These are phyloP conservation scores for Ophiostoma montium DNA, from an alignment of 2,329 filamentous ascomycete species.

Conservation along the genomic window DNA sequence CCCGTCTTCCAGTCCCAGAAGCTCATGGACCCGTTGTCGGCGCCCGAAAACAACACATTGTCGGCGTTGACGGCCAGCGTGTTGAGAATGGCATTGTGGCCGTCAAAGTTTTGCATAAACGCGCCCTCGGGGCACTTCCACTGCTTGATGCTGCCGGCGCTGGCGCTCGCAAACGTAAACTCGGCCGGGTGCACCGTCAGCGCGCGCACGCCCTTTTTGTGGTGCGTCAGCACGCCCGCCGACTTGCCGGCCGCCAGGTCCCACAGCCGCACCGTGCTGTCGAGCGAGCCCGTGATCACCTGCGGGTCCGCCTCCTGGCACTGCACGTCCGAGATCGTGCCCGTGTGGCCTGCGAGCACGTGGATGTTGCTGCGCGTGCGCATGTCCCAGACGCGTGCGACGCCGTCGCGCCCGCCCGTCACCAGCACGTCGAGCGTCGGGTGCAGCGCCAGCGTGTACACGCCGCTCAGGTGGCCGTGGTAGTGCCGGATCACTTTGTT, in stretches of 20 bases:
- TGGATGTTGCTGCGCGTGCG: slow-evolving; percentile 90
- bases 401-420: slow-evolving; percentile 87
- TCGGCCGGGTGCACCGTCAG: slow-evolving; percentile 77
- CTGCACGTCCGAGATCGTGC: slow-evolving; percentile 75
- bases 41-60: slow-evolving; percentile 88
- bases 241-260: slow-evolving; percentile 92
- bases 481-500: slow-evolving; percentile 98
- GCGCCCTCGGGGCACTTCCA: slow-evolving; percentile 98
- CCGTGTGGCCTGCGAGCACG: slow-evolving; percentile 80
- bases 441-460: slow-evolving; percentile 87
- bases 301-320: slow-evolving; percentile 96
- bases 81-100: slow-evolving; percentile 94
- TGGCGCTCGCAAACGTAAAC: slow-evolving; percentile 90
- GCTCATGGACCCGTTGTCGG: slow-evolving; percentile 87
- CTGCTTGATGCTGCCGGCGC: slow-evolving; percentile 91
- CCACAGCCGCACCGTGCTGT: slow-evolving; percentile 84
- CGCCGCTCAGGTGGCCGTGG: slow-evolving; percentile 89
- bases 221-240: slow-evolving; percentile 90
- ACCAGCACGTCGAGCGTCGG: slow-evolving; percentile 90
- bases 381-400: slow-evolving; percentile 97
- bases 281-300: slow-evolving; percentile 84
- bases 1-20: slow-evolving; percentile 99
- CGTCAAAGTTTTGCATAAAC: slow-evolving; percentile 98
- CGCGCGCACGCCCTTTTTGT: slow-evolving; percentile 91
- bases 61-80: slow-evolving; percentile 86